phyloP scores from a whole-genome alignment of 164 flowering plant species.

The Nymphaea thermarum region DNA sequence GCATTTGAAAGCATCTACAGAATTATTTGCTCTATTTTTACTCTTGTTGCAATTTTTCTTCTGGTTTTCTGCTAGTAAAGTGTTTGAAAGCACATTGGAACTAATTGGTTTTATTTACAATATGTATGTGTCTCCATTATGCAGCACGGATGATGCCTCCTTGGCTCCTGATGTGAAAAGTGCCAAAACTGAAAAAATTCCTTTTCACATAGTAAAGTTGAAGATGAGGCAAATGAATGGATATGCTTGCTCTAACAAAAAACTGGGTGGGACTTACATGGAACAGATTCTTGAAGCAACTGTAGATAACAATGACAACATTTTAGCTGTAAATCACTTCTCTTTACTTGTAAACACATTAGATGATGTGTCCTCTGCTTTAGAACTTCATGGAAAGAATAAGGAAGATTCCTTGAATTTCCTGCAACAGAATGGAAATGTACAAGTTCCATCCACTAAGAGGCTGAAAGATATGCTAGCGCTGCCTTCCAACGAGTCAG shows the following conservation, averaged over 20 bases:
- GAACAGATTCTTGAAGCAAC: slow-evolving; percentile 41
- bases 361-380: slow-evolving; percentile 11
- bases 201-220: slow-evolving; percentile 53
- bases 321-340: slow-evolving; percentile 25
- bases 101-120: too few relatives aligned
- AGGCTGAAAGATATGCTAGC: slow-evolving; percentile 13
- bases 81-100: not conserved
- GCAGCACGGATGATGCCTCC: not conserved
- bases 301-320: slow-evolving; percentile 29
- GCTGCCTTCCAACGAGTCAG: slow-evolving; percentile 15
- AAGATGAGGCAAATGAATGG: slow-evolving; percentile 54
- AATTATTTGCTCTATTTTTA: too few relatives aligned
- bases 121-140: not conserved
- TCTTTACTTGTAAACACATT: not conserved
- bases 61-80: not conserved
- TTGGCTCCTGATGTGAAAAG: not conserved
- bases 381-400: slow-evolving; percentile 38
- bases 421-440: slow-evolving; percentile 16
- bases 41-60: not conserved
- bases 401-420: slow-evolving; percentile 24
- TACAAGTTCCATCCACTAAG: slow-evolving; percentile 22
- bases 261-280: slow-evolving; percentile 67
- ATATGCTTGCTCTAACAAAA: slow-evolving; percentile 29
- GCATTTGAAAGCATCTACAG: not conserved
- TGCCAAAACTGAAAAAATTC: slow-evolving; percentile 21